A percentile compares a stretch with the other conserved stretches of the same genome.
phyloP scores from a whole-genome alignment of 2,329 filamentous ascomycete genomes.

The Colletotrichum aenigma region DNA sequence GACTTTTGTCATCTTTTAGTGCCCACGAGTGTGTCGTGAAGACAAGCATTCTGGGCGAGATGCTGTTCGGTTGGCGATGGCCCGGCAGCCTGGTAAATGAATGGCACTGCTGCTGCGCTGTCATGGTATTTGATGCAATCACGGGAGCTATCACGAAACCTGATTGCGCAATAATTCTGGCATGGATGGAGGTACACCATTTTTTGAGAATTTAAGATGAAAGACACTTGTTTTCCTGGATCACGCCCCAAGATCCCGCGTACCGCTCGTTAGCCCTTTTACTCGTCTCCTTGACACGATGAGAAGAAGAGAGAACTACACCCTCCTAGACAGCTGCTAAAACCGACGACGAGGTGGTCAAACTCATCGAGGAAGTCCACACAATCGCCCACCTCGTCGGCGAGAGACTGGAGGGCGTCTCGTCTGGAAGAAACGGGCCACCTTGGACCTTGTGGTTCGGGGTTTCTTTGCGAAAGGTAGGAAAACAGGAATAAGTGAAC shows the following conservation, averaged over 20 bases:
- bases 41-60: background rate
- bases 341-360: accelerated
- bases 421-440: too few relatives aligned
- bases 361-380: background rate
- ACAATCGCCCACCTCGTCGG: background rate
- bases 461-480: too few relatives aligned
- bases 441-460: too few relatives aligned
- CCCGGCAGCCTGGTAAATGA: background rate
- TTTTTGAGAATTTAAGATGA: background rate
- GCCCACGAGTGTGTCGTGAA: background rate
- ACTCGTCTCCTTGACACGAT: accelerated
- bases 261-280: accelerated
- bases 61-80: background rate
- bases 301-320: background rate
- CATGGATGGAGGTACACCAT: accelerated
- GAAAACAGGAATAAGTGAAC: too few relatives aligned
- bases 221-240: background rate
- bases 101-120: background rate
- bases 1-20: background rate
- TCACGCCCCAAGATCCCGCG: background rate
- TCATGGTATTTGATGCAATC: background rate
- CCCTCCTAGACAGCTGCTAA: background rate
- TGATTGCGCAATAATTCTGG: background rate
- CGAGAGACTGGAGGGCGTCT: too few relatives aligned
- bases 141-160: accelerated